Conservation (phyloP, 192 early-diverging fungal species). For the Tieghemiomyces parasiticus region DNA sequence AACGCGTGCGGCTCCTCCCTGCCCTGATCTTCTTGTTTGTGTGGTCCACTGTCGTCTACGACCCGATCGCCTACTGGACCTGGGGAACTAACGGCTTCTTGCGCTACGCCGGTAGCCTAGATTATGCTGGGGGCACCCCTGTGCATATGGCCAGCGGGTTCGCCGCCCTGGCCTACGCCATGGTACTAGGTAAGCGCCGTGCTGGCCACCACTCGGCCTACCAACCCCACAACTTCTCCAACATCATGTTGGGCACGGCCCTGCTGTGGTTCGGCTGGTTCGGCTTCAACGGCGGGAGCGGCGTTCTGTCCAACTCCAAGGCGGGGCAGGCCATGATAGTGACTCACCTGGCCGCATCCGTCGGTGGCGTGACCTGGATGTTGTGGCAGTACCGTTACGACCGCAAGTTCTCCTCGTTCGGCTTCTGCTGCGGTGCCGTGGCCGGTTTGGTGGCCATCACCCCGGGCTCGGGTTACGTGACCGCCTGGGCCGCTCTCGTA, state of each 20-base stretch:
- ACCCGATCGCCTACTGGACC: slow-evolving; percentile 63
- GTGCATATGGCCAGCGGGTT: slow-evolving; percentile 73
- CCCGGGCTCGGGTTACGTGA: slow-evolving; percentile 66
- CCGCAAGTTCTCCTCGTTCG: slow-evolving; percentile 63
- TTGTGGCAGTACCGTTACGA: slow-evolving; percentile 51
- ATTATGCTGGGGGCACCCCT: slow-evolving; percentile 81
- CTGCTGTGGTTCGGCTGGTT: slow-evolving; percentile 89
- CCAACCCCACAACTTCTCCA: slow-evolving; percentile 64
- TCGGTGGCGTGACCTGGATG: slow-evolving; percentile 56
- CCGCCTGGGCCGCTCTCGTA: slow-evolving; percentile 51
- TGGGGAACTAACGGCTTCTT: slow-evolving; percentile 77
- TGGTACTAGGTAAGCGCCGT: slow-evolving; percentile 67
- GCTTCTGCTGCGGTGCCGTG: slow-evolving; percentile 79
- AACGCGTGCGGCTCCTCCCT: slow-evolving; percentile 55
- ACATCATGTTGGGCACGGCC: slow-evolving; percentile 68
- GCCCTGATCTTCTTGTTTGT: slow-evolving; percentile 46
- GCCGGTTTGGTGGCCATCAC: slow-evolving; percentile 82
- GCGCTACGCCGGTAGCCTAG: slow-evolving; percentile 49
- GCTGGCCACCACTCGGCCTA: slow-evolving; percentile 28
- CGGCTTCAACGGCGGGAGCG: slow-evolving; percentile 78
- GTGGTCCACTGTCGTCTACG: slow-evolving; percentile 57
- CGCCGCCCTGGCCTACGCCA: slow-evolving; percentile 64
- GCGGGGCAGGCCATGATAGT: slow-evolving; percentile 60
- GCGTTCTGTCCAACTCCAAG: slow-evolving; percentile 47
- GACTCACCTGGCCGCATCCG: slow-evolving; percentile 57